Percentiles rank a stretch among this genome's conserved stretches.
These are phyloP conservation scores for Lablab purpureus DNA, from an alignment of 306 rosid genomes.

Conservation along the genomic window DNA sequence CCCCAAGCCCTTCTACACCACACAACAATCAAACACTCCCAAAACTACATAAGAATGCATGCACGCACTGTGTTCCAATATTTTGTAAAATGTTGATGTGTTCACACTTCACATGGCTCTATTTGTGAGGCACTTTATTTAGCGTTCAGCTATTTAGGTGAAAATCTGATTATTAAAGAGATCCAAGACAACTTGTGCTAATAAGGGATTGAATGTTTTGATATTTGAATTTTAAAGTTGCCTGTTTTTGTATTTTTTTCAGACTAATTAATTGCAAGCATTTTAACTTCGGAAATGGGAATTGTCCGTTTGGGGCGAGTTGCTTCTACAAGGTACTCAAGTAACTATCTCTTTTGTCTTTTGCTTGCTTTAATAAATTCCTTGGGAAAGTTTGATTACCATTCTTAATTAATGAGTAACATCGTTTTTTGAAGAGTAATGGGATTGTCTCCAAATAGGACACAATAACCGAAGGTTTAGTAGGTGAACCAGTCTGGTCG, in stretches of 20 bases:
- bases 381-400: constrained; percentile 20
- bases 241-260: constrained; percentile 32
- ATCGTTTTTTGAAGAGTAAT: background rate
- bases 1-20: background rate
- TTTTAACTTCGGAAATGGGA: constrained; percentile 86
- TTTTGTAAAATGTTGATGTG: background rate
- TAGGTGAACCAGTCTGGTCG: background rate
- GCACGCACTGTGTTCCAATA: background rate
- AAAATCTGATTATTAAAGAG: constrained; percentile 4
- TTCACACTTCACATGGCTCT: constrained; percentile 19
- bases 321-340: constrained; percentile 90
- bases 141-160: background rate
- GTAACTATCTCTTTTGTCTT: constrained; percentile 13
- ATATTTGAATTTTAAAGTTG: constrained; percentile 16
- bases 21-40: background rate
- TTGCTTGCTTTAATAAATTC: constrained; percentile 8
- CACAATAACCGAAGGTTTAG: background rate
- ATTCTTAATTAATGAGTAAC: constrained; percentile 15
- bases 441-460: background rate
- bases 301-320: constrained; percentile 84
- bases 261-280: constrained; percentile 96
- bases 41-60: background rate
- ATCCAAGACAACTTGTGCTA: background rate
- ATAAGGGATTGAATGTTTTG: constrained; percentile 7
- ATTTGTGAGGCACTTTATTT: background rate